phyloP scores from a whole-genome alignment of 371 early-diverging fungal species.

The Basidiobolus meristosporus region DNA sequence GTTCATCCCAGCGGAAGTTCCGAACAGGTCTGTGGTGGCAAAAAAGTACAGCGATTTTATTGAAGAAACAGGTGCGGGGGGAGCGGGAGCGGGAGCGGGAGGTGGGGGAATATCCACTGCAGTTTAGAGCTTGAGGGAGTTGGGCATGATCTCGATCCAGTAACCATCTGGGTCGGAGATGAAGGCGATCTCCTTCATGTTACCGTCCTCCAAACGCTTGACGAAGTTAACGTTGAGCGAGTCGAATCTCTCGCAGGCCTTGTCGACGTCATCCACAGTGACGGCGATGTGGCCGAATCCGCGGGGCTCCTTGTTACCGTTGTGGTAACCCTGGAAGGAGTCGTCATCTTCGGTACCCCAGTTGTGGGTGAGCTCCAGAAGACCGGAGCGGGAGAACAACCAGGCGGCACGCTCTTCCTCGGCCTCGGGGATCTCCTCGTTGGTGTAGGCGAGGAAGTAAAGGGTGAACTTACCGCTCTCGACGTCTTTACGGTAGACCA shows the following conservation, averaged over 20 bases:
- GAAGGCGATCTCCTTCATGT: conserved; percentile 73
- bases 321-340: conserved; percentile 37
- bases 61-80: no score
- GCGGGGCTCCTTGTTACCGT: conserved; percentile 48
- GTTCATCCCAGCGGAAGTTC: no score
- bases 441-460: conserved; percentile 54
- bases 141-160: conserved; percentile 42
- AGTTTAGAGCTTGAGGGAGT: no score
- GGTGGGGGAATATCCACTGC: no score
- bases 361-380: conserved; percentile 23
- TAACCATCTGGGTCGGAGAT: conserved; percentile 78
- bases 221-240: conserved; percentile 43
- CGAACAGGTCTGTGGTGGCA: no score
- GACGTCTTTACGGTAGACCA: conserved; percentile 29
- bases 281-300: conserved; percentile 69
- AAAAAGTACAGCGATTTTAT: no score
- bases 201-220: conserved; percentile 58
- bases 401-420: conserved; percentile 29
- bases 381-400: no score
- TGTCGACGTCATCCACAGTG: conserved; percentile 59
- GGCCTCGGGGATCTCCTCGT: conserved; percentile 14
- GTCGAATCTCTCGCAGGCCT: conserved; percentile 46
- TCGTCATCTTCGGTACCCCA: conserved; percentile 69
- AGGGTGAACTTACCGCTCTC: conserved; percentile 54
- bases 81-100: no score